Percentiles rank a stretch among this genome's conserved stretches.
Evolutionary conservation across 768 basidiomycete genomes (phyloP).

Genomic region (Pholiota microspora): DNA sequence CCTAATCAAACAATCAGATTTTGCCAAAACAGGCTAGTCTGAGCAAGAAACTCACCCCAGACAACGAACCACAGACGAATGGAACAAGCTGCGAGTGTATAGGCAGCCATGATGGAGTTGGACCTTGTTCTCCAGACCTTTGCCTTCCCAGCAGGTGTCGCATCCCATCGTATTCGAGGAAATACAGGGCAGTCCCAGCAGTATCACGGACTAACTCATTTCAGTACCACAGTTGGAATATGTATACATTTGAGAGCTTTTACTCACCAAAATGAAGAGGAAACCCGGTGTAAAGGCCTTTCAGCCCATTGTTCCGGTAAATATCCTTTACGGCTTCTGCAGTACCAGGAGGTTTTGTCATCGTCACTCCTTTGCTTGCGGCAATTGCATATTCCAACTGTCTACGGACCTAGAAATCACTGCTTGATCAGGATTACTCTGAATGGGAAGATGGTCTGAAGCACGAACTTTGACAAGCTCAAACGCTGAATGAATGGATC

Average conservation of each 20-base stretch:
- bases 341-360: slow-evolving; percentile 34
- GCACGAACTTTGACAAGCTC: slow-evolving; percentile 86
- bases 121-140: slow-evolving; percentile 76
- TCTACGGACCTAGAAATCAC: slow-evolving; percentile 64
- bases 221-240: background rate
- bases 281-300: slow-evolving; percentile 81
- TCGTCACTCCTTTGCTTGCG: slow-evolving; percentile 66
- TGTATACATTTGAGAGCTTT: background rate
- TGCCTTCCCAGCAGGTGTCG: slow-evolving; percentile 80
- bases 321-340: slow-evolving; percentile 79
- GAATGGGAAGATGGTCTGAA: background rate
- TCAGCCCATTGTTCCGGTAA: slow-evolving; percentile 55
- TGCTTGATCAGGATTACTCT: background rate
- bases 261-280: slow-evolving; percentile 76
- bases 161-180: slow-evolving; percentile 92
- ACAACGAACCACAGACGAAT: slow-evolving; percentile 87
- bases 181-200: slow-evolving; percentile 86
- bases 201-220: slow-evolving; percentile 75
- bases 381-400: slow-evolving; percentile 94
- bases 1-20: slow-evolving; percentile 33
- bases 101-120: slow-evolving; percentile 83
- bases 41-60: slow-evolving; percentile 58
- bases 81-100: slow-evolving; percentile 78
- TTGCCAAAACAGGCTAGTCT: slow-evolving; percentile 32
- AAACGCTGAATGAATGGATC: slow-evolving; percentile 55